Percentiles rank a stretch among this genome's conserved stretches.
These are phyloP conservation scores for Botryotinia convoluta DNA, from an alignment of 2,329 filamentous ascomycete genomes.

Conservation along the genomic window DNA sequence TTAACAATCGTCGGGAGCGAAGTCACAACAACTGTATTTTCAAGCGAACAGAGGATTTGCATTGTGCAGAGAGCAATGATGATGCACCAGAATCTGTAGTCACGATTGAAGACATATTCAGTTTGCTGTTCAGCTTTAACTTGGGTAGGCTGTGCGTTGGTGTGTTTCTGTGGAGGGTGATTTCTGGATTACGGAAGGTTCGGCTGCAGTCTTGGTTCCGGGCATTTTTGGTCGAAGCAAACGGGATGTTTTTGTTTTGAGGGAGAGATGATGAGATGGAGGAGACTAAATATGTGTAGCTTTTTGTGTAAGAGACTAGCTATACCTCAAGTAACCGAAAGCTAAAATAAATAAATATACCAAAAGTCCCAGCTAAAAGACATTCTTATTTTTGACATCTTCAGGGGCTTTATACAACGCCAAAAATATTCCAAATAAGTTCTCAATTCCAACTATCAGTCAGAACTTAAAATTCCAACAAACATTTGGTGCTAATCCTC, in stretches of 20 bases:
- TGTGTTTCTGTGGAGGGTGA: neutral
- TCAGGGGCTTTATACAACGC: too few relatives aligned
- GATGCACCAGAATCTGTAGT: slow-evolving; percentile 10
- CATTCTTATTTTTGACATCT: too few relatives aligned
- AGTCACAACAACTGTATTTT: slow-evolving; percentile 2
- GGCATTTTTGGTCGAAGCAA: neutral
- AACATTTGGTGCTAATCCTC: neutral
- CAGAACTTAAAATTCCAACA: neutral
- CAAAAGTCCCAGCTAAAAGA: too few relatives aligned
- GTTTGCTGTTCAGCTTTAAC: neutral
- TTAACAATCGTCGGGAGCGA: slow-evolving; percentile 10
- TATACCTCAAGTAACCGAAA: too few relatives aligned
- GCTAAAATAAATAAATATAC: too few relatives aligned
- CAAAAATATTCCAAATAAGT: too few relatives aligned
- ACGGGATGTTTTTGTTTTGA: too few relatives aligned
- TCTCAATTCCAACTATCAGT: too few relatives aligned
- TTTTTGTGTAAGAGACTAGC: too few relatives aligned
- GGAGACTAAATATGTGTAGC: too few relatives aligned
- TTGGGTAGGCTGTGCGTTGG: too few relatives aligned
- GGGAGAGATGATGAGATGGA: neutral
- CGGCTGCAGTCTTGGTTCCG: fast-evolving
- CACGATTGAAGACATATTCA: neutral
- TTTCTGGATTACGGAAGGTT: fast-evolving
- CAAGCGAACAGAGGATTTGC: slow-evolving; percentile 2
- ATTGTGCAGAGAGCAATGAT: slow-evolving; percentile 12